Evolutionary conservation across 2,329 filamentous ascomycete genomes (phyloP).

Genomic region (Ophiostoma triangulosporum): DNA sequence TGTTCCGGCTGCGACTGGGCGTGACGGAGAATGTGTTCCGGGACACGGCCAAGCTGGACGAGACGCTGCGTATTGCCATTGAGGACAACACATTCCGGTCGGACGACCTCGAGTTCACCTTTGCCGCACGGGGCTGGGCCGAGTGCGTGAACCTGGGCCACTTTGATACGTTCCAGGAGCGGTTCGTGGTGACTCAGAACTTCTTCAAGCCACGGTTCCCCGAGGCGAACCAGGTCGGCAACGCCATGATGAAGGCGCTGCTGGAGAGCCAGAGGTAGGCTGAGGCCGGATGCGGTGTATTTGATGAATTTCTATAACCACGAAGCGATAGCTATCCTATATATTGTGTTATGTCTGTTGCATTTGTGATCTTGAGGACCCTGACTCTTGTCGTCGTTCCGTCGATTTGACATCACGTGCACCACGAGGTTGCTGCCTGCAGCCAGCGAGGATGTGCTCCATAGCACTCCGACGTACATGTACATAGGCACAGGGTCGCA

Average conservation of each 20-base stretch:
- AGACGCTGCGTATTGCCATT: slow-evolving; percentile 73
- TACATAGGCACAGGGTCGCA: neutral
- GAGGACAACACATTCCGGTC: slow-evolving; percentile 85
- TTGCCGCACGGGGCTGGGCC: slow-evolving; percentile 90
- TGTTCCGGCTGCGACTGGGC: slow-evolving; percentile 91
- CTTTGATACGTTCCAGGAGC: slow-evolving; percentile 83
- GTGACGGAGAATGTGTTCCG: slow-evolving; percentile 96
- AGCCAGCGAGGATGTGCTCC: neutral
- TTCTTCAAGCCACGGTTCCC: slow-evolving; percentile 88
- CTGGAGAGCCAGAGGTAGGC: slow-evolving; percentile 54
- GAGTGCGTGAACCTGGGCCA: slow-evolving; percentile 84
- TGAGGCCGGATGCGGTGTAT: too few species aligned
- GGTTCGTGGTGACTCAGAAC: slow-evolving; percentile 77
- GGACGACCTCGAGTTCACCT: slow-evolving; percentile 94
- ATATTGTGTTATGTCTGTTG: too few species aligned
- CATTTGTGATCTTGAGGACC: too few species aligned
- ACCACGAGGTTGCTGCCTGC: neutral
- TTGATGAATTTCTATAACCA: too few species aligned
- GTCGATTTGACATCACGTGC: neutral
- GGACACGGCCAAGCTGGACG: slow-evolving; percentile 65
- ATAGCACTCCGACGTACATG: too few species aligned
- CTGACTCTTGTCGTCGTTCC: too few species aligned
- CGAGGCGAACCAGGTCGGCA: slow-evolving; percentile 76
- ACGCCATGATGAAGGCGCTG: slow-evolving; percentile 95
- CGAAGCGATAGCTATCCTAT: too few species aligned